Evolutionary conservation across 2,329 filamentous ascomycete genomes (phyloP).

Genomic region (Trichoderma pleuroti): DNA sequence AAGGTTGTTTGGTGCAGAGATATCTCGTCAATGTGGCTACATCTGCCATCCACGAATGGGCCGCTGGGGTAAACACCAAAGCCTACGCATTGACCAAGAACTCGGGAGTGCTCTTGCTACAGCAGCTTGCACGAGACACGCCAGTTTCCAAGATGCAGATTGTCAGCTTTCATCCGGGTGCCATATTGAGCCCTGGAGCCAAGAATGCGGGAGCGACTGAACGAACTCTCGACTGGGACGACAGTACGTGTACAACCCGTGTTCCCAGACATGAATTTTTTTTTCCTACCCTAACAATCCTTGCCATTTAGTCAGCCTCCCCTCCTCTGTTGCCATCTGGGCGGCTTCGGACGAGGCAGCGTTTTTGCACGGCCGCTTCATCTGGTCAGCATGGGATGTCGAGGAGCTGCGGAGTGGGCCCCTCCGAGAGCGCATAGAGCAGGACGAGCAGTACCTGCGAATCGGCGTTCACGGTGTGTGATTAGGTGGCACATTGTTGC

Average conservation of each 20-base stretch:
- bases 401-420: constrained; percentile 37
- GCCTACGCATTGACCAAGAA: constrained; percentile 34
- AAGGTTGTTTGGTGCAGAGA: not conserved
- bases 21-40: constrained; percentile 16
- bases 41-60: constrained; percentile 25
- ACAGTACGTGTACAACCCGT: not conserved
- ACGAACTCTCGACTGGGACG: not conserved
- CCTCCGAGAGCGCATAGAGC: constrained; percentile 17
- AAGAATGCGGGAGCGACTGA: constrained; percentile 19
- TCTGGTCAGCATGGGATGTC: constrained; percentile 49
- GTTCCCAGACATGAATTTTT: no score
- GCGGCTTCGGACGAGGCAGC: constrained; percentile 37
- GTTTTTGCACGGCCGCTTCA: constrained; percentile 43
- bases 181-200: constrained; percentile 30
- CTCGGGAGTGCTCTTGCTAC: constrained; percentile 31
- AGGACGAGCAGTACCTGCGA: not conserved
- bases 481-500: not conserved
- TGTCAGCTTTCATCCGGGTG: constrained; percentile 37
- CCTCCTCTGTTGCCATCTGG: constrained; percentile 39
- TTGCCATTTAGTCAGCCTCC: constrained; percentile 25
- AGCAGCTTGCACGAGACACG: constrained; percentile 33
- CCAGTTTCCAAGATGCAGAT: constrained; percentile 34
- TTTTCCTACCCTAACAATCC: not conserved
- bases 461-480: constrained; percentile 13
- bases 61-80: constrained; percentile 27